Conservation (phyloP, 495 filamentous ascomycete species). For the Pyrenula massariospora region DNA sequence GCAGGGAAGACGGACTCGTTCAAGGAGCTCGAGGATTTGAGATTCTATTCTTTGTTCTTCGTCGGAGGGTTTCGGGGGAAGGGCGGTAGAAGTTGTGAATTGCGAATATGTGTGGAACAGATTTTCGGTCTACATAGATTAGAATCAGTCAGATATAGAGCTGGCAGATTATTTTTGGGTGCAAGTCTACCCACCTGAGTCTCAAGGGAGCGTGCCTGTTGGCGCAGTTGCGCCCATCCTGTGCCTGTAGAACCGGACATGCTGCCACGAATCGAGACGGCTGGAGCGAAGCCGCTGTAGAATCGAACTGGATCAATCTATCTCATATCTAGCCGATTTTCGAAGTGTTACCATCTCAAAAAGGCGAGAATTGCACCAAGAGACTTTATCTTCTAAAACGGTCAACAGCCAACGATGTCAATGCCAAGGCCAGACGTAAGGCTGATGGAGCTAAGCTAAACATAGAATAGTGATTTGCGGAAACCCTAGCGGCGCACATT, state of each 20-base stretch:
- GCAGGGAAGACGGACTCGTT: conserved; percentile 39
- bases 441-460: too few species aligned
- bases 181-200: conserved; percentile 75
- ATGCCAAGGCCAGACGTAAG: neutral
- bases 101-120: conserved; percentile 94
- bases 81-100: conserved; percentile 70
- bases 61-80: conserved; percentile 70
- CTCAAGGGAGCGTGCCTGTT: conserved; percentile 83
- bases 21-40: conserved; percentile 74
- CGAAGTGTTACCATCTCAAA: too few species aligned
- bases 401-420: neutral
- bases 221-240: conserved; percentile 91
- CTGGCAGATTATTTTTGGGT: too few species aligned
- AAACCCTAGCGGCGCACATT: neutral
- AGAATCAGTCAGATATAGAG: conserved; percentile 14
- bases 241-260: conserved; percentile 71
- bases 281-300: too few species aligned
- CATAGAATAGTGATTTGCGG: neutral
- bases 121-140: conserved; percentile 67
- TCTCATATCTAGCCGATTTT: neutral
- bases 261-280: too few species aligned
- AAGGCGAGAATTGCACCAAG: too few species aligned
- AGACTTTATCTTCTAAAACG: neutral
- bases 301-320: neutral
- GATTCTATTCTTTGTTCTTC: conserved; percentile 72